Evolutionary conservation across 2,329 filamentous ascomycete genomes (phyloP).

Genomic region (Cordyceps militaris): DNA sequence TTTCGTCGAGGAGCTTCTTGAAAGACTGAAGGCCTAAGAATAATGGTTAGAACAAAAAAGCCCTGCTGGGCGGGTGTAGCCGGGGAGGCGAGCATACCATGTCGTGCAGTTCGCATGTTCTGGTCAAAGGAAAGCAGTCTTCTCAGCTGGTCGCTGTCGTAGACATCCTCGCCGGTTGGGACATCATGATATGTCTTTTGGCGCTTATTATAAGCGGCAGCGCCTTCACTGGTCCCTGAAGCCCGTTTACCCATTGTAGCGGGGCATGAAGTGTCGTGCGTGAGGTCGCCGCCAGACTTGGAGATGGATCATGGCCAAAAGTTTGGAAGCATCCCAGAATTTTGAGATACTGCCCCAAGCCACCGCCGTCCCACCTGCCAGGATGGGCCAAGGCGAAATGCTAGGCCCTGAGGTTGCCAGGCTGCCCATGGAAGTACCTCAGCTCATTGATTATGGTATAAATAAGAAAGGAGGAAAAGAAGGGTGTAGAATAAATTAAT

Average conservation of each 20-base stretch:
- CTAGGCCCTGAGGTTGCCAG: not conserved
- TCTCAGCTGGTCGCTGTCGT: constrained; percentile 58
- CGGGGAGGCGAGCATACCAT: constrained; percentile 39
- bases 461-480: too few species aligned
- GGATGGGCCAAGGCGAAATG: constrained; percentile 13
- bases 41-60: constrained; percentile 1
- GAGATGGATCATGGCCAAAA: constrained; percentile 1
- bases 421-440: too few species aligned
- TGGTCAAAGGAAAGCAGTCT: constrained; percentile 65
- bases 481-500: too few species aligned
- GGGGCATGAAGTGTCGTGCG: not conserved
- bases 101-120: constrained; percentile 58
- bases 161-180: constrained; percentile 54
- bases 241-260: constrained; percentile 39
- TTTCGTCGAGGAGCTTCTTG: constrained; percentile 63
- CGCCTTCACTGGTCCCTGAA: constrained; percentile 32
- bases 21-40: constrained; percentile 58
- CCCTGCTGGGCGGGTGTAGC: not conserved
- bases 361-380: constrained; percentile 26
- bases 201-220: constrained; percentile 41
- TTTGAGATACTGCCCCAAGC: constrained; percentile 30
- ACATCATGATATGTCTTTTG: constrained; percentile 50
- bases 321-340: constrained; percentile 21
- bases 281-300: not conserved
- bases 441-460: too few species aligned